Base-by-base conservation (phyloP, 1,284 basidiomycete species). In the Ganoderma leucocontextum region DNA sequence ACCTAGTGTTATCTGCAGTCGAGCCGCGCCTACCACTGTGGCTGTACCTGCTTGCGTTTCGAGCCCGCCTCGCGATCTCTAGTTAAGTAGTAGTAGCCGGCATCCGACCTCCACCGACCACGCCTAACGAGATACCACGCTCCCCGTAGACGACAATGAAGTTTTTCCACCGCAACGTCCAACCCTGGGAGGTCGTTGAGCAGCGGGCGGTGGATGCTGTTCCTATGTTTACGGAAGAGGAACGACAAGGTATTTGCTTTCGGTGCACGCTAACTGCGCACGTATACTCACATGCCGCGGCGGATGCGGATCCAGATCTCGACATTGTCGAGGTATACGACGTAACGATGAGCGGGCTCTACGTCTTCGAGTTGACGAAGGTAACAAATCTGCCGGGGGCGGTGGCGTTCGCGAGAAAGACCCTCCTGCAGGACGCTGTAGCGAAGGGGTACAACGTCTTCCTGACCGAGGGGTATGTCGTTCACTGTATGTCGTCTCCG, bases 151-250 rank as follows among this genome's bases (percentile, higher is more conserved):
- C 59, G 53, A 33, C 67, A 66, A 80, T 79, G 78, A 78, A 74
- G 75, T 82, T 82, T 52, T 84, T 87, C 75, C 85, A 87, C 69
- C 82, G 85, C 63, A 83, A 82, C 71, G 85, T 90, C 74, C 79
- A 80, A 12, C 86, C 90, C 49, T 94, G 92, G 92, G 92, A 94
- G 80, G 91, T 94, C 52, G 89, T 93, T 33, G 88, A 88, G 68
- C 87, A 83, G 75, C 86, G 85, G 74, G 78, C 81, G 29, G 86
- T 94, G 58, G 85, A 89, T 55, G 88, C 91, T 36, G 85, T 93
- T 13, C 82, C 86, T 19, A 86, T 86, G 77, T 91, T 87, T 77
- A 86, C 87, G 72, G 87, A 88, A 33, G 73, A 75, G 49, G 72
- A 73, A 57, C 68, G 60, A 67, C 89, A 91, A 76, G 88, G 88